Conservation (phyloP, 139 green algal genomes). For the Prasinococcaceae sp. region DNA sequence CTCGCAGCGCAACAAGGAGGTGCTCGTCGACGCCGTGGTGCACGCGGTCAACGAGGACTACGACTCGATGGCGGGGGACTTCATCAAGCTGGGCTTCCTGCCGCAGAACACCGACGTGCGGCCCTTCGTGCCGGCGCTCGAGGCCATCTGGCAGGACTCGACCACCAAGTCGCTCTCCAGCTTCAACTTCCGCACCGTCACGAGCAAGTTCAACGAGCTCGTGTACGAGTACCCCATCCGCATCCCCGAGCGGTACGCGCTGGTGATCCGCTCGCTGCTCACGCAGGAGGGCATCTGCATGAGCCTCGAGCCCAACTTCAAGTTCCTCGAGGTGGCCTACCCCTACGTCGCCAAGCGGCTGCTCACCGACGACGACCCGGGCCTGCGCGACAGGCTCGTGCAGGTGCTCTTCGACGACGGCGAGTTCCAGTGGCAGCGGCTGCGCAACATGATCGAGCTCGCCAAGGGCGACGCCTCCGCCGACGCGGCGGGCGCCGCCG, state of each 20-base stretch:
- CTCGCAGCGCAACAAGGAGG: constrained; percentile 46
- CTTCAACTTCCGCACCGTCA: constrained; percentile 98
- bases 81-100: constrained; percentile 93
- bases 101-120: constrained; percentile 69
- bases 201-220: constrained; percentile 94
- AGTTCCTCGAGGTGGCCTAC: constrained; percentile 68
- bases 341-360: constrained; percentile 77
- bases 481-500: constrained; percentile 32
- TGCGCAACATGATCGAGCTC: constrained; percentile 87
- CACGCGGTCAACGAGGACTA: constrained; percentile 99
- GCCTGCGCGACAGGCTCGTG: constrained; percentile 78
- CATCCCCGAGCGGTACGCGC: constrained; percentile 91
- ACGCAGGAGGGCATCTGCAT: constrained; percentile 97
- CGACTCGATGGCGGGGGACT: constrained; percentile 67
- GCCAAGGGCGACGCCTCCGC: too few relatives aligned
- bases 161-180: constrained; percentile 43
- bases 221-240: constrained; percentile 98
- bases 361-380: constrained; percentile 89
- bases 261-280: constrained; percentile 84
- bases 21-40: constrained; percentile 92
- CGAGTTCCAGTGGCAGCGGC: constrained; percentile 78
- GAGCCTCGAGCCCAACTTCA: constrained; percentile 85
- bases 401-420: constrained; percentile 52
- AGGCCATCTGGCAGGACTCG: constrained; percentile 91
- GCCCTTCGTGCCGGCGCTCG: constrained; percentile 80